Percentiles rank a stretch among this genome's conserved stretches.
These are phyloP conservation scores for Dictyostelium purpureum DNA, from an alignment of 78 protist species.

Conservation along the genomic window DNA sequence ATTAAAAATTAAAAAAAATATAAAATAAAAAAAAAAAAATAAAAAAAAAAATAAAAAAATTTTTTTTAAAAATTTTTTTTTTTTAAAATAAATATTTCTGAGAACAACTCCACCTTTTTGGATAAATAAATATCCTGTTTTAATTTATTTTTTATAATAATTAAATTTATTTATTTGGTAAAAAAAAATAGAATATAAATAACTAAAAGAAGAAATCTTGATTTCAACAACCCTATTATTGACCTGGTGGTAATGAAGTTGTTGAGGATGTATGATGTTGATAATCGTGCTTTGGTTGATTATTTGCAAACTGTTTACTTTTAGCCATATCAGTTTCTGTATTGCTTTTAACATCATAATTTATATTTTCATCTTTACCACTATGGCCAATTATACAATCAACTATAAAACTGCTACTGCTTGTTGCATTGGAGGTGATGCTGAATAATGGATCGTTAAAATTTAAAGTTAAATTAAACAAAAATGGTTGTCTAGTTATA, in stretches of 20 bases:
- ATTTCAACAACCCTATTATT: too few species aligned
- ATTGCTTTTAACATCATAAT: neutral
- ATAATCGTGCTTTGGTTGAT: neutral
- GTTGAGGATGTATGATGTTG: too few species aligned
- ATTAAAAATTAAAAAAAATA: neutral
- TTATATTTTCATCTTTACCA: neutral
- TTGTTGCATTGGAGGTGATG: too few species aligned
- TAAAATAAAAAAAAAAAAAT: neutral
- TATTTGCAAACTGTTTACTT: neutral
- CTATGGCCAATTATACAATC: neutral
- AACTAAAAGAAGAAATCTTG: too few species aligned
- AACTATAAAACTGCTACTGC: too few species aligned
- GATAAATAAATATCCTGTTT: neutral
- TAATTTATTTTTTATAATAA: neutral
- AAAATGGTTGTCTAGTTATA: neutral
- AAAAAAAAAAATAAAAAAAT: neutral
- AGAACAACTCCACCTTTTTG: too few species aligned
- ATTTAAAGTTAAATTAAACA: neutral
- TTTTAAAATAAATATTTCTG: neutral
- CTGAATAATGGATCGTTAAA: too few species aligned
- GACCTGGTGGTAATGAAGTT: neutral
- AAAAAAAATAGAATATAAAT: too few species aligned
- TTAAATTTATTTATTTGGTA: neutral
- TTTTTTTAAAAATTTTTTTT: neutral
- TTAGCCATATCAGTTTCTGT: too few species aligned